phyloP scores from a whole-genome alignment of 768 basidiomycete species.

The Lepiota subincarnata region DNA sequence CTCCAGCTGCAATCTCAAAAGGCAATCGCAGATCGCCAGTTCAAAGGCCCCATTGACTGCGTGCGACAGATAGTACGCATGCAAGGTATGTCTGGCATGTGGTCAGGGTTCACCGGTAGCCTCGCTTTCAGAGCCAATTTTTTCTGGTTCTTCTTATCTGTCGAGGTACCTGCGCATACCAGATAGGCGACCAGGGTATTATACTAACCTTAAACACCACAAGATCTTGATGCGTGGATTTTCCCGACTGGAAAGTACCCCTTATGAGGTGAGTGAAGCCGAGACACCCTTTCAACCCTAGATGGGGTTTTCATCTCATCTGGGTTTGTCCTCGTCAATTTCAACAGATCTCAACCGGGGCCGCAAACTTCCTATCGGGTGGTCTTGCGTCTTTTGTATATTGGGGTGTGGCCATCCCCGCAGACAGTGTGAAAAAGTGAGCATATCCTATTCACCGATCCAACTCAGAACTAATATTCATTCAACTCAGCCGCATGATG shows the following conservation, averaged over 20 bases:
- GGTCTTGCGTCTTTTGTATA: conserved; percentile 59
- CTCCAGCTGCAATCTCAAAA: conserved; percentile 64
- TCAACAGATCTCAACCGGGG: conserved; percentile 52
- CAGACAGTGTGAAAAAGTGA: conserved; percentile 83
- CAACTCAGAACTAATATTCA: not conserved
- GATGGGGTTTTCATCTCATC: not conserved
- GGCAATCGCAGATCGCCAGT: conserved; percentile 46
- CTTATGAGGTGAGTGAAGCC: conserved; percentile 46
- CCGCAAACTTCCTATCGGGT: conserved; percentile 63
- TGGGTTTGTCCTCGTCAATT: not conserved
- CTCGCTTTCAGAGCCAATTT: conserved; percentile 72
- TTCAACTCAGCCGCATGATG: conserved; percentile 57
- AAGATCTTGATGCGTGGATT: conserved; percentile 62
- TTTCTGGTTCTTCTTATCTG: conserved; percentile 74
- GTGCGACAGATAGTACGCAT: conserved; percentile 55
- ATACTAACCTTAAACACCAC: conserved; percentile 17
- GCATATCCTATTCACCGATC: conserved; percentile 16
- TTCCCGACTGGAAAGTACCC: conserved; percentile 50
- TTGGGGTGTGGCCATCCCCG: conserved; percentile 68
- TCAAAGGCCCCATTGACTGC: conserved; percentile 65
- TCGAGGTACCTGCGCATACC: conserved; percentile 41
- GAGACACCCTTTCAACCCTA: not conserved
- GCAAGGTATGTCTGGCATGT: conserved; percentile 65
- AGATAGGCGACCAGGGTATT: conserved; percentile 5
- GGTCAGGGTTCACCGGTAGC: conserved; percentile 73